Evolutionary conservation across 2,329 filamentous ascomycete species (phyloP), one percentile per base, ranked within the genome.

Genomic region (Fusarium phyllophilum): DNA sequence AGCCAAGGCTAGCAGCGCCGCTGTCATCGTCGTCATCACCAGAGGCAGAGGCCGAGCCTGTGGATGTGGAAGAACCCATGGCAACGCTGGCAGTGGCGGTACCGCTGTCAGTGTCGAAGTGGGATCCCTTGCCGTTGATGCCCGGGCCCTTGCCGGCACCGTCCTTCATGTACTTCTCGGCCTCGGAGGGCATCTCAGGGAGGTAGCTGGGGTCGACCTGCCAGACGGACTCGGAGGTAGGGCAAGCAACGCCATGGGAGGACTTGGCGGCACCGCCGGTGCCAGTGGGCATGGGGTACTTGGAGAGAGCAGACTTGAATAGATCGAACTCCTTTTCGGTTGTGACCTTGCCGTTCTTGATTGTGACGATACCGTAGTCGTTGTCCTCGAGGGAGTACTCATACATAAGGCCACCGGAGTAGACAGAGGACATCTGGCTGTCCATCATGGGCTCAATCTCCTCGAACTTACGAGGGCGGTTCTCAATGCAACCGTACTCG

Each of bases 351-450:
- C 83, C 78, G 72, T 87, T 88, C 52, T 83, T 79, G 79, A 96
- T 86, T 66, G 89, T 84, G 80, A 95, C 94, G 67, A 97, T 91
- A 74, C 95, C 96, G 83, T 91, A 98, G 51, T 91, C 87, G 85
- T 91, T 94, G 70, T 88, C 87, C 83, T 97, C 94, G 79, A 93
- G 85, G 15, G 93, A 92, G 87, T 97, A 99, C 84, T 98, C 95
- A 85, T 98, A 99, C 83, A 98, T 93, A 44, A 99, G 89, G 82
- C 96, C 96, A 79, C 96, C 96, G 45, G 95, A 98, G 89, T 97
- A 98, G 78, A 98, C 95, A 24, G 83, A 77, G 13, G 92, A 95
- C 96, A 98, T 98, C 68, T 97, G 82, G 26, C 83, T 84, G 83
- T 86, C 89, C 92, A 98, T 98, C 66, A 99, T 87, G 51, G 95